Base-by-base conservation (phyloP, 179 eudicot species). In the Camellia oleifera region DNA sequence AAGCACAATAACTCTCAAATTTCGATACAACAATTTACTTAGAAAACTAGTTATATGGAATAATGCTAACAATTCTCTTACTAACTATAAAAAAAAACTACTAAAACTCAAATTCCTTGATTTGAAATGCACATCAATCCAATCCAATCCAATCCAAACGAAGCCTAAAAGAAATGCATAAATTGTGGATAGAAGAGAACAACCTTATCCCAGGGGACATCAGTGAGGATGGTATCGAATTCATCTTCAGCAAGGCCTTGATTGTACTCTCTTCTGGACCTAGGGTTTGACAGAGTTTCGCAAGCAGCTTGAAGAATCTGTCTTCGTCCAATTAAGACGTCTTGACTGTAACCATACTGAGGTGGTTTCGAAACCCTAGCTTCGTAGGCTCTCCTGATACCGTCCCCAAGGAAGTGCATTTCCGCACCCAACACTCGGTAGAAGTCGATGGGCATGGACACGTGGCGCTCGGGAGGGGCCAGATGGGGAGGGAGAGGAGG, bases 231-330 rank as follows among this genome's bases (percentile, higher is more conserved):
- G 14, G 98, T 88, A 70, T 94, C 98, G 74, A 85, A 93, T 56
- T 86, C 91, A 66, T 86, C 91, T 63, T 88, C 91, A 10, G 94
- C 88, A 54, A 96, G 95, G 40, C 98, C 94, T 72, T 88, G 83
- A 84, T 96, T 96, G 77, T 96, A 96, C 79, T 96, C 98, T 60
- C 96, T 86, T 48, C 92, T 86, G 17, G 93, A 86, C 78, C 83
- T 79, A 77, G 96, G 89, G 74, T 91, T 79, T 0, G 89, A 88
- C 46, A 96, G 89, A n/a, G 96, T 93, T 52, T 96, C 96, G 72
- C 92, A 96, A 57, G 99, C 99, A 73, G 92, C 98, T 80, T 90
- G 93, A 62, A 96, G 91, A 81, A 96, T 96, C 88, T 94, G 96
- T 80, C 97, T 88, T 50, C 99, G 81, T 56, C 95, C 86, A 53